These are phyloP conservation scores for Ustilago lituana DNA, from an alignment of 1,284 basidiomycete genomes.

Conservation along the genomic window DNA sequence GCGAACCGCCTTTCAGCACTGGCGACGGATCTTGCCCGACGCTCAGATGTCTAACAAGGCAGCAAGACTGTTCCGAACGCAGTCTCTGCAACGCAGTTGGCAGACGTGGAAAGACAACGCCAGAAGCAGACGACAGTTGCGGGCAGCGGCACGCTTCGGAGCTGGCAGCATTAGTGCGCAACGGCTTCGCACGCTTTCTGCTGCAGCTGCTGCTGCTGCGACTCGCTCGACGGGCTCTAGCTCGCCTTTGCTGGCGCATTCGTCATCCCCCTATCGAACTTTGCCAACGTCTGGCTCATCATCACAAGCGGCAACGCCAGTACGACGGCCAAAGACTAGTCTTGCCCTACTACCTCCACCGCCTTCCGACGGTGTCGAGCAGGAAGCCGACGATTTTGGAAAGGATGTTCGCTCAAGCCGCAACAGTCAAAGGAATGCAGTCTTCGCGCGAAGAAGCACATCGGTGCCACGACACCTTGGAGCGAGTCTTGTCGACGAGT, in stretches of 20 bases:
- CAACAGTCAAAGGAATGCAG: background rate
- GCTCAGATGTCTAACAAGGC: constrained; percentile 24
- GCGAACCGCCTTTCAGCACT: constrained; percentile 12
- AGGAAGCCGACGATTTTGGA: background rate
- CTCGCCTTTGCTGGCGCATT: constrained; percentile 10
- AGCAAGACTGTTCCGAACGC: background rate
- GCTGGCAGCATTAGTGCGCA: constrained; percentile 23
- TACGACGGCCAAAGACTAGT: constrained; percentile 21
- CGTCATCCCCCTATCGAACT: constrained; percentile 18
- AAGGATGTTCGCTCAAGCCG: background rate
- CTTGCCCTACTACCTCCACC: constrained; percentile 3
- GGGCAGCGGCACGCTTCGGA: constrained; percentile 33
- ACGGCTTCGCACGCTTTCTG: constrained; percentile 28
- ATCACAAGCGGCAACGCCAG: background rate
- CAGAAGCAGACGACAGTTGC: constrained; percentile 13
- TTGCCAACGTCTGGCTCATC: background rate
- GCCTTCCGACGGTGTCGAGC: background rate
- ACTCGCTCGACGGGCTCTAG: constrained; percentile 22
- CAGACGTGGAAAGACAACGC: constrained; percentile 9
- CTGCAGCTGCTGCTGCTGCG: constrained; percentile 29
- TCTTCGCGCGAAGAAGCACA: constrained; percentile 3
- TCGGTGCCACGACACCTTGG: constrained; percentile 13
- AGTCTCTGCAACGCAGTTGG: constrained; percentile 5
- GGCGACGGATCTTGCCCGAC: constrained; percentile 26
- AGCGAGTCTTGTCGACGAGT: background rate